A percentile compares a stretch with the other conserved stretches of the same genome.
Conservation (phyloP, 73 alveolate genomes). For the Paramecium octaurelia region DNA sequence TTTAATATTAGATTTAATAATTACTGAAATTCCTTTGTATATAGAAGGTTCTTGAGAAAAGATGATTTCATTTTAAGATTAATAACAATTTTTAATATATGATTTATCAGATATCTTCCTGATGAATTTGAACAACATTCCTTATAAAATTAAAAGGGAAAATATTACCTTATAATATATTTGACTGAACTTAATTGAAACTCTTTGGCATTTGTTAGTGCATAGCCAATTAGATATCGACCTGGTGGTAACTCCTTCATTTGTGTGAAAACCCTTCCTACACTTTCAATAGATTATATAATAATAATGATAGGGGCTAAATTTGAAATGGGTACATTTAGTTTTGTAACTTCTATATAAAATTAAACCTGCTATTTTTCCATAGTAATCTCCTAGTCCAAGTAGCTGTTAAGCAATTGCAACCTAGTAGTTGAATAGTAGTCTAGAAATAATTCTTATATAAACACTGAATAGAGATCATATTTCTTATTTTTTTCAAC, state of each 20-base stretch:
- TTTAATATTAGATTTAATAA: neutral
- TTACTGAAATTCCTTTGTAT: neutral
- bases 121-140: neutral
- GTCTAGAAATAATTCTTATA: neutral
- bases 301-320: neutral
- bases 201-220: neutral
- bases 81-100: neutral
- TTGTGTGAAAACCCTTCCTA: neutral
- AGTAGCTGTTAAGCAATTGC: neutral
- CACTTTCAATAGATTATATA: neutral
- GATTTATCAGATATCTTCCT: neutral
- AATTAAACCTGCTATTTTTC: neutral
- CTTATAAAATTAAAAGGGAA: neutral
- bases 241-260: neutral
- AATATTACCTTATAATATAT: neutral
- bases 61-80: neutral
- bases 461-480: neutral
- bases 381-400: neutral
- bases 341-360: neutral
- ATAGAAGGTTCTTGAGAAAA: neutral
- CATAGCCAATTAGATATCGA: neutral
- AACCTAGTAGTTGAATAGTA: neutral
- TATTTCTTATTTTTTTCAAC: neutral
- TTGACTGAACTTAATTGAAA: neutral
- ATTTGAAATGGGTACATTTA: neutral